Evolutionary conservation across 2,329 filamentous ascomycete species (phyloP).

Genomic region (Drechslera avenae): DNA sequence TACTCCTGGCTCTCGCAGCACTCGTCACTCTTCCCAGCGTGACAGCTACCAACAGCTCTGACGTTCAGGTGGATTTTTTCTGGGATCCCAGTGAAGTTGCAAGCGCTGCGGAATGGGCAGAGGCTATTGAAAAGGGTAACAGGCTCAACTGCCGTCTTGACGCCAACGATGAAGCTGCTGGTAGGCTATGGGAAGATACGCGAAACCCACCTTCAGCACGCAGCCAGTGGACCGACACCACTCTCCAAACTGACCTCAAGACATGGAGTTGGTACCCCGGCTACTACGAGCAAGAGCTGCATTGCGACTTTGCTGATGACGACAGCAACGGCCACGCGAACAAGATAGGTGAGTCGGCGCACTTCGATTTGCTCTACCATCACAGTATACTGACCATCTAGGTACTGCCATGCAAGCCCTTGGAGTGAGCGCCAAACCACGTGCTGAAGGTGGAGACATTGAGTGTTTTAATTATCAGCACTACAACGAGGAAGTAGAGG

Average conservation of each 20-base stretch:
- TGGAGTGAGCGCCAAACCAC: conserved; percentile 3
- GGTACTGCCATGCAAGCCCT: conserved; percentile 4
- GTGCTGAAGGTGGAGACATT: conserved; percentile 10
- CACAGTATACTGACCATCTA: neutral
- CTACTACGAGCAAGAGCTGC: neutral
- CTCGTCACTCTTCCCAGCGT: too few species aligned
- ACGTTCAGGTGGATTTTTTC: too few species aligned
- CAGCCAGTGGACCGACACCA: neutral
- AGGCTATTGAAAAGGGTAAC: neutral
- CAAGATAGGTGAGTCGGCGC: neutral
- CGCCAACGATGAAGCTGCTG: neutral
- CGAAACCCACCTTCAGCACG: neutral
- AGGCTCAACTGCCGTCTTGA: neutral
- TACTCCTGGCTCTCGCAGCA: too few species aligned
- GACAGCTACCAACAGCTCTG: too few species aligned
- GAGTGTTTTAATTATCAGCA: conserved; percentile 15
- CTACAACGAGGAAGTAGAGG: conserved; percentile 1
- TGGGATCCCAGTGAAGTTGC: neutral
- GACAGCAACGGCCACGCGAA: neutral
- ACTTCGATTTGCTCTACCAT: neutral
- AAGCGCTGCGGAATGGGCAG: neutral
- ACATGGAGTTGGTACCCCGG: neutral
- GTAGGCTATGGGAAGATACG: neutral
- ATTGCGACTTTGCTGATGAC: conserved; percentile 7
- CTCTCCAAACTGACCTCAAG: neutral